Base-by-base conservation (phyloP, 1,139 yeast genomes). In the Magnusiomyces suaveolens region DNA sequence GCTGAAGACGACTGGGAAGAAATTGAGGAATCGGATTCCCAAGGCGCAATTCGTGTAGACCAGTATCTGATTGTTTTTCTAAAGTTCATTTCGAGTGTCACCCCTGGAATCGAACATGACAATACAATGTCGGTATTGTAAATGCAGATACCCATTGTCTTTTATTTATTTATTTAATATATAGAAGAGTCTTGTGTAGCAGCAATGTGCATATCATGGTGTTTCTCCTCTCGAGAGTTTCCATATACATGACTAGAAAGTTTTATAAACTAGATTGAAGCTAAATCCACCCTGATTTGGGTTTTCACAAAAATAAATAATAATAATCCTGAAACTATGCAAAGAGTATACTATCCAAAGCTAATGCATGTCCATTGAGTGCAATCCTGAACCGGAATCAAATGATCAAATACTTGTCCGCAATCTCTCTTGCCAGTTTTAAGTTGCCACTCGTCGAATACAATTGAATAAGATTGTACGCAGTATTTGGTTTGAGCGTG, bases 81-180 rank as follows among this genome's bases (percentile, higher is more conserved):
- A 64, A 94, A 94, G 70, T 92, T 92, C 64, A 90, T 92, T 55
- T 87, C 97, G 16, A 87, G 97, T 72, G 97, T 94, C 16, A 90
- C 96, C 1, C 99, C 99, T 0, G 96, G 97, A 14, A 89, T 92
- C 55, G 96, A 90, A 69, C 94, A 90, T 69, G 98, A 92, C 65
- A 89, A 89, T 68, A 90, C 97, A 43, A 92, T 90, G 96, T 90
- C 88, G 67, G 92, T 88, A 2, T 75, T 84, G 64, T 83, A 68
- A 32, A 32, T 14, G n/a, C n/a, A n/a, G n/a, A 29, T 29, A 29
- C 36, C 36, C 12, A 6, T 29, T 12, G 12, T 29, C 12, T 29
- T 6, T 29, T 29, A 6, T 29, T 29, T 6, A 8, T 29, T 29
- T 29, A 29, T 8, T 8, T 29, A 8, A 29, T 29, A 12, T n/a